These are phyloP conservation scores for Salvia rosmarinus DNA, from an alignment of 257 asterid species.

Conservation along the genomic window DNA sequence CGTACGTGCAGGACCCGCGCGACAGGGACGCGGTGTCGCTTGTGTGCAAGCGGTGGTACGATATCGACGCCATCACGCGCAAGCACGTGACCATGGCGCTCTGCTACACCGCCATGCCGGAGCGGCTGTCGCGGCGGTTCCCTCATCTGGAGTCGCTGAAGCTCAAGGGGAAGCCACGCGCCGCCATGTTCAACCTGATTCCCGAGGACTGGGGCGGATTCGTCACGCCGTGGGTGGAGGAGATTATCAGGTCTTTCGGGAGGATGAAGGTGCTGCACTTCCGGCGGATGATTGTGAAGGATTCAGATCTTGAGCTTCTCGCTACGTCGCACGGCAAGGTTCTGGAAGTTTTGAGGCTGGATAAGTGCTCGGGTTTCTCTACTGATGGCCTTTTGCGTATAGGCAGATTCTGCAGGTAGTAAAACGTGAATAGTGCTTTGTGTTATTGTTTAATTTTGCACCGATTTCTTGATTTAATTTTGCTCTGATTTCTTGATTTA, in stretches of 20 bases:
- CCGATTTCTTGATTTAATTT: background rate
- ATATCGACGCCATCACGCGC: constrained; percentile 72
- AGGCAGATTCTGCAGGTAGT: constrained; percentile 63
- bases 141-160: constrained; percentile 74
- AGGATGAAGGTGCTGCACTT: constrained; percentile 68
- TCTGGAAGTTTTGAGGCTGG: constrained; percentile 64
- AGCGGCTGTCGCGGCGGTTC: constrained; percentile 57
- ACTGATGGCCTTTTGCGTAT: constrained; percentile 68
- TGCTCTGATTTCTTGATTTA: background rate
- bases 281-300: constrained; percentile 77
- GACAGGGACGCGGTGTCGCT: constrained; percentile 67
- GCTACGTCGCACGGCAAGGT: constrained; percentile 42
- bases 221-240: constrained; percentile 72
- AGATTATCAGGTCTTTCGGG: constrained; percentile 46
- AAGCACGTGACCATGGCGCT: constrained; percentile 82
- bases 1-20: constrained; percentile 67
- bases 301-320: constrained; percentile 69
- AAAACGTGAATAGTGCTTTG: background rate
- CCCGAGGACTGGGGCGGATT: constrained; percentile 89
- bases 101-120: constrained; percentile 72
- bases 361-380: constrained; percentile 85
- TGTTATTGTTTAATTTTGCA: background rate
- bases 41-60: constrained; percentile 61
- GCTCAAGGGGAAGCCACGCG: constrained; percentile 88
- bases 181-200: constrained; percentile 80